A percentile compares a stretch with the other conserved stretches of the same genome.
Evolutionary conservation across 345 rosid species (phyloP).

Genomic region (Microcos paniculata): DNA sequence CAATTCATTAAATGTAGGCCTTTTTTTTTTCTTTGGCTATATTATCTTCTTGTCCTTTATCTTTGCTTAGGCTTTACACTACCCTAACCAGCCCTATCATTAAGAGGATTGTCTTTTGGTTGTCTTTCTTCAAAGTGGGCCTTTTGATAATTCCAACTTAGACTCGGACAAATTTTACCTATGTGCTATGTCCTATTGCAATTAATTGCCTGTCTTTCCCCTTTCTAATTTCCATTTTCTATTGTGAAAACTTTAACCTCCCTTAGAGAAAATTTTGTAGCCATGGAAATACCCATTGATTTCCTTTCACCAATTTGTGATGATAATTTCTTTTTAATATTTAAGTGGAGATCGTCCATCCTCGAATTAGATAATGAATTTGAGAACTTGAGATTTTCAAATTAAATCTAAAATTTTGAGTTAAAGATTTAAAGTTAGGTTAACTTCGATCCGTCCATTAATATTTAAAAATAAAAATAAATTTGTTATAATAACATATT

Average conservation of each 20-base stretch:
- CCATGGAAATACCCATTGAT: not conserved
- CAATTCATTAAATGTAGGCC: no score
- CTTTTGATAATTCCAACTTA: constrained; percentile 12
- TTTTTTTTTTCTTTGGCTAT: no score
- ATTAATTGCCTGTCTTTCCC: constrained; percentile 1
- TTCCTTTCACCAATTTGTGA: not conserved
- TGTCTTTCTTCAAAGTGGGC: constrained; percentile 30
- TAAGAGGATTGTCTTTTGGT: constrained; percentile 37
- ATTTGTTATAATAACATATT: no score
- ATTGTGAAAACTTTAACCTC: not conserved
- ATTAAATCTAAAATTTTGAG: not conserved
- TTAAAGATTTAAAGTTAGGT: no score
- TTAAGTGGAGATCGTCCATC: not conserved
- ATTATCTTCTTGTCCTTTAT: no score
- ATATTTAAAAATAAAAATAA: no score
- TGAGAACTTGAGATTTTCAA: not conserved
- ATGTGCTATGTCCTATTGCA: constrained; percentile 16
- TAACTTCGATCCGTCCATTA: no score
- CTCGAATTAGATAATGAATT: not conserved
- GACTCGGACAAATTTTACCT: not conserved
- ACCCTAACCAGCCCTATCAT: constrained; percentile 18
- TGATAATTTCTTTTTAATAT: not conserved
- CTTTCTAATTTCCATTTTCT: not conserved
- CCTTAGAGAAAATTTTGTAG: not conserved
- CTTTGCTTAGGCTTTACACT: constrained; percentile 22